These are phyloP conservation scores for Leccinum variicolor DNA, from an alignment of 768 basidiomycete species.

Conservation along the genomic window DNA sequence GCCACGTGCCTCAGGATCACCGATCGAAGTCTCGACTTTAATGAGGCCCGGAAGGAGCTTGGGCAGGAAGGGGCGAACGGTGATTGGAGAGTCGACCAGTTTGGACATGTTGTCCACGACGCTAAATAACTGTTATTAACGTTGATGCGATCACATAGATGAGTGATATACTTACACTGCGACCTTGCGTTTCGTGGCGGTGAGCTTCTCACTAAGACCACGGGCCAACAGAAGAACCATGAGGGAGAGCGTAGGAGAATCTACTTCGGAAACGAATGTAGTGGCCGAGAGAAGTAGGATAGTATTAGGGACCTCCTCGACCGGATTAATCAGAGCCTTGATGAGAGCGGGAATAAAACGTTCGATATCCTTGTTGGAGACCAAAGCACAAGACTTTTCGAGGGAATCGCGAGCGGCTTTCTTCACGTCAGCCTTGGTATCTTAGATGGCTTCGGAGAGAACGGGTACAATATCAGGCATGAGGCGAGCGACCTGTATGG, in stretches of 20 bases:
- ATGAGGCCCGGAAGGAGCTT: constrained; percentile 92
- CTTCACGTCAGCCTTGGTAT: constrained; percentile 98
- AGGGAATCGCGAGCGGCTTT: constrained; percentile 94
- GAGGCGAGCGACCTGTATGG: constrained; percentile 78
- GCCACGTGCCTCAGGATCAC: constrained; percentile 96
- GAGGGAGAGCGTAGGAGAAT: constrained; percentile 92
- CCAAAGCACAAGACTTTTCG: constrained; percentile 89
- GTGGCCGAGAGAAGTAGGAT: constrained; percentile 94
- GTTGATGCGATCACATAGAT: constrained; percentile 9
- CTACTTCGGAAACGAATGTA: constrained; percentile 99
- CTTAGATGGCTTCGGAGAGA: constrained; percentile 96
- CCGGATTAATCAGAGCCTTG: constrained; percentile 97
- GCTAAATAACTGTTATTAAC: constrained; percentile 38
- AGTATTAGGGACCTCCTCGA: constrained; percentile 97
- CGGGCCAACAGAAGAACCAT: constrained; percentile 96
- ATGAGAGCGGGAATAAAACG: constrained; percentile 97
- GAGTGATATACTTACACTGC: constrained; percentile 68
- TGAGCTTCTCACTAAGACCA: constrained; percentile 92
- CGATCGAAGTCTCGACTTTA: constrained; percentile 92
- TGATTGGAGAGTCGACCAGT: constrained; percentile 91
- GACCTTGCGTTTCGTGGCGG: constrained; percentile 95
- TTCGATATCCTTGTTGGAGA: constrained; percentile 98
- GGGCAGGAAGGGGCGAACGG: constrained; percentile 95
- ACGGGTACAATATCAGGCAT: constrained; percentile 95
- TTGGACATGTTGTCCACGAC: constrained; percentile 99